phyloP scores from a whole-genome alignment of 176 grass and related monocot species.

The Oryza coarctata region DNA sequence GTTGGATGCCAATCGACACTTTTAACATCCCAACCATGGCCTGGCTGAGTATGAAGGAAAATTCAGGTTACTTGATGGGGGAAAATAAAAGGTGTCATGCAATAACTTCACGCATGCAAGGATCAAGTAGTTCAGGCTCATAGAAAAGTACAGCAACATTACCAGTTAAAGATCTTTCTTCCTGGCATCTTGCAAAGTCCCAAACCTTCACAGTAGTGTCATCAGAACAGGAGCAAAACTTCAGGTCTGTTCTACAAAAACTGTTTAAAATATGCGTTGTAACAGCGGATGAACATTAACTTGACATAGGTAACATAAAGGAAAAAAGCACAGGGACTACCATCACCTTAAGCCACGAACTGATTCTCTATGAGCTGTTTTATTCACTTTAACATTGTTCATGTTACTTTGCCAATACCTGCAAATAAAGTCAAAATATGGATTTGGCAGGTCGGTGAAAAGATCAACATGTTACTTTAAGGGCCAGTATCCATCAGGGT shows the following conservation, averaged over 20 bases:
- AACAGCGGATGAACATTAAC: conserved; percentile 22
- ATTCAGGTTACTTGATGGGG: conserved; percentile 55
- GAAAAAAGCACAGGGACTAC: conserved; percentile 1
- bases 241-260: conserved; percentile 97
- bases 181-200: conserved; percentile 99
- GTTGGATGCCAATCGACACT: conserved; percentile 97
- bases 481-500: background rate
- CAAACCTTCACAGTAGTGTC: conserved; percentile 98
- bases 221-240: conserved; percentile 98
- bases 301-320: conserved; percentile 20
- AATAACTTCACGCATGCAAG: conserved; percentile 9
- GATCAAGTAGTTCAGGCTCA: conserved; percentile 21
- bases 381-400: conserved; percentile 99
- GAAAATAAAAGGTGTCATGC: conserved; percentile 27
- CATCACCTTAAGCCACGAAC: conserved; percentile 88
- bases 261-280: conserved; percentile 49
- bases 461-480: conserved; percentile 17
- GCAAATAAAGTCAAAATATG: conserved; percentile 31
- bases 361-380: conserved; percentile 97
- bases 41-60: conserved; percentile 86
- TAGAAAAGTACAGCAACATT: conserved; percentile 66
- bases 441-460: background rate
- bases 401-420: conserved; percentile 99
- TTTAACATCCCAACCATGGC: conserved; percentile 99
- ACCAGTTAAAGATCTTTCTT: conserved; percentile 98